Percentiles rank a stretch among this genome's conserved stretches.
Conservation (phyloP, 2,329 filamentous ascomycete species). For the Penicillium sp. region DNA sequence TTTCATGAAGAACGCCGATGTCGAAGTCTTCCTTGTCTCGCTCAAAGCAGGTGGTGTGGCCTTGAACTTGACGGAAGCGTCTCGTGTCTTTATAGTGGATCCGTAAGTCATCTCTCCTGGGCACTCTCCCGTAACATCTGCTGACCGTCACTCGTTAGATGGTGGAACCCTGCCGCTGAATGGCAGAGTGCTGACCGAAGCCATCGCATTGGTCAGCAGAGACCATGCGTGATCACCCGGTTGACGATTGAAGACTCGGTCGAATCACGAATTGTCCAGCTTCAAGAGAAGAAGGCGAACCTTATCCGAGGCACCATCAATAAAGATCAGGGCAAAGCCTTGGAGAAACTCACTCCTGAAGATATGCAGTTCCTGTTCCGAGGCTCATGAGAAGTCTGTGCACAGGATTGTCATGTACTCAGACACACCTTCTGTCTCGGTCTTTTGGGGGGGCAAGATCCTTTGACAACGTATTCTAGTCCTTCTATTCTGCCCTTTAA, state of each 20-base stretch:
- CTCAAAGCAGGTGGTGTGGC: slow-evolving; percentile 95
- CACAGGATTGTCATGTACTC: not conserved
- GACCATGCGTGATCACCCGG: slow-evolving; percentile 88
- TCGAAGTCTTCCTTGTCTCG: slow-evolving; percentile 93
- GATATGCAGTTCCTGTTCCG: slow-evolving; percentile 97
- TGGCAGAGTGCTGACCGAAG: slow-evolving; percentile 95
- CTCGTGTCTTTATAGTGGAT: slow-evolving; percentile 90
- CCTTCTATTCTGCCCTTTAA: no score
- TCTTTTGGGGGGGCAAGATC: no score
- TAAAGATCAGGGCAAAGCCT: slow-evolving; percentile 71
- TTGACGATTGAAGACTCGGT: slow-evolving; percentile 96
- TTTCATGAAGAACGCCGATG: slow-evolving; percentile 91
- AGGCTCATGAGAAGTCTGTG: slow-evolving; percentile 47
- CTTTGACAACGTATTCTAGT: no score
- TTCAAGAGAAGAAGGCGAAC: slow-evolving; percentile 97
- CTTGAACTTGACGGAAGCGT: slow-evolving; percentile 90
- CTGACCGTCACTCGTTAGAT: slow-evolving; percentile 46
- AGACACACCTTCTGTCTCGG: not conserved
- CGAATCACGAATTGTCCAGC: slow-evolving; percentile 86
- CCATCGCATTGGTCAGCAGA: slow-evolving; percentile 90
- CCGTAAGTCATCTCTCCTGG: slow-evolving; percentile 57
- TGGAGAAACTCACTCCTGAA: slow-evolving; percentile 83
- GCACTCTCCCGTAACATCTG: no score
- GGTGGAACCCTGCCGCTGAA: slow-evolving; percentile 99
- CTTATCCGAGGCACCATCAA: slow-evolving; percentile 98